phyloP scores from a whole-genome alignment of 192 early-diverging fungal species.

The Linnemannia elongata region DNA sequence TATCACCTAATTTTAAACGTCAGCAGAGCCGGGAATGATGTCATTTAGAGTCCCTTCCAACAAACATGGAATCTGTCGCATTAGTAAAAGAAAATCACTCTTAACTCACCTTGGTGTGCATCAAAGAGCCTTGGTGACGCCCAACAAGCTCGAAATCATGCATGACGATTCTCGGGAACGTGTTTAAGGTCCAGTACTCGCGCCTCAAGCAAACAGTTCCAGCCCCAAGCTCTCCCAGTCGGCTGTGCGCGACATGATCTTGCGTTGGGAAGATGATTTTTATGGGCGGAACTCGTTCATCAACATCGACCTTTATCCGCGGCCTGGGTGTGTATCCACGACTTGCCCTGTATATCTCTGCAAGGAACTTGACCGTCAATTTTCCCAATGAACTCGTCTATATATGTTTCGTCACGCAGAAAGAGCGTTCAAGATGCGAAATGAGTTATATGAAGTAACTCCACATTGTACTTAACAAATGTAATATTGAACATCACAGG shows the following conservation, averaged over 20 bases:
- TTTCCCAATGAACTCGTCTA: slow-evolving; percentile 66
- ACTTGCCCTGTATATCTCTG: slow-evolving; percentile 58
- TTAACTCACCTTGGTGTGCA: slow-evolving; percentile 40
- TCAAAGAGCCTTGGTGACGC: slow-evolving; percentile 19
- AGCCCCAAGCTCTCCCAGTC: slow-evolving; percentile 43
- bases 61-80: not conserved
- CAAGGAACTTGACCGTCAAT: slow-evolving; percentile 48
- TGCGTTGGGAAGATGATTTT: slow-evolving; percentile 61
- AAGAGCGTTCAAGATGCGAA: not conserved
- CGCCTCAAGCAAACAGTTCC: slow-evolving; percentile 30
- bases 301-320: slow-evolving; percentile 4
- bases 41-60: not conserved
- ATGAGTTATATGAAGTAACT: not conserved
- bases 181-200: slow-evolving; percentile 18
- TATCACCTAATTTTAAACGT: not conserved
- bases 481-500: not conserved
- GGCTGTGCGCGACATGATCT: slow-evolving; percentile 50
- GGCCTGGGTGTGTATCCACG: slow-evolving; percentile 41
- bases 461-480: not conserved
- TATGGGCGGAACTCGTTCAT: slow-evolving; percentile 35
- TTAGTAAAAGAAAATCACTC: too few relatives aligned
- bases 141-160: slow-evolving; percentile 47
- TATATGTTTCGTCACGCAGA: not conserved
- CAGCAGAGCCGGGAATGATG: not conserved
- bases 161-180: slow-evolving; percentile 33